These are phyloP conservation scores for Diaporthe destruens DNA, from an alignment of 2,329 filamentous ascomycete species.

Conservation along the genomic window DNA sequence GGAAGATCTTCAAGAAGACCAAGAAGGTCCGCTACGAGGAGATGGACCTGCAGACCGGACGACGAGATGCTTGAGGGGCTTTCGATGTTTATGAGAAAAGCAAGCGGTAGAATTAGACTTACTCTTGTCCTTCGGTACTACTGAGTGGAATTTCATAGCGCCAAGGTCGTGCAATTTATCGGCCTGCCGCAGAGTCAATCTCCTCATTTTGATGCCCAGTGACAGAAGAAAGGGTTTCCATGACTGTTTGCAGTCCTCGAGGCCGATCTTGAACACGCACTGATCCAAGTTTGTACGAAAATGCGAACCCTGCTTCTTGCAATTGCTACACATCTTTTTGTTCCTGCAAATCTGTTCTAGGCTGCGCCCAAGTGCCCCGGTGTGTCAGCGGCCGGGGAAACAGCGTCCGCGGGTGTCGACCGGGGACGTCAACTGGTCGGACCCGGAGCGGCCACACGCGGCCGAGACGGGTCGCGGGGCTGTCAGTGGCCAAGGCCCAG, in stretches of 20 bases:
- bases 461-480: slow-evolving; percentile 10
- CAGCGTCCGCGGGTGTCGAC: neutral
- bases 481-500: neutral
- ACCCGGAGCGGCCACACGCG: slow-evolving; percentile 9
- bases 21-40: slow-evolving; percentile 64
- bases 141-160: neutral
- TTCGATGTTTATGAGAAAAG: neutral
- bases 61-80: slow-evolving; percentile 45
- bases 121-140: neutral
- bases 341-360: neutral
- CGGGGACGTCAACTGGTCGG: neutral
- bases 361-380: too few species aligned
- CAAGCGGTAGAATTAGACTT: neutral
- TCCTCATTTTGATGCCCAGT: neutral
- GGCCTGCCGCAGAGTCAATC: neutral
- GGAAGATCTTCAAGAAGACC: slow-evolving; percentile 72
- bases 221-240: neutral
- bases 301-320: neutral
- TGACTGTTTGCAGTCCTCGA: too few species aligned
- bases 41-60: slow-evolving; percentile 68
- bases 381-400: neutral
- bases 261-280: too few species aligned
- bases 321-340: too few species aligned
- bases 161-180: neutral
- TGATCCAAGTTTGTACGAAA: neutral